phyloP scores from a whole-genome alignment of 164 flowering plant genomes.

The Aristolochia californica region DNA sequence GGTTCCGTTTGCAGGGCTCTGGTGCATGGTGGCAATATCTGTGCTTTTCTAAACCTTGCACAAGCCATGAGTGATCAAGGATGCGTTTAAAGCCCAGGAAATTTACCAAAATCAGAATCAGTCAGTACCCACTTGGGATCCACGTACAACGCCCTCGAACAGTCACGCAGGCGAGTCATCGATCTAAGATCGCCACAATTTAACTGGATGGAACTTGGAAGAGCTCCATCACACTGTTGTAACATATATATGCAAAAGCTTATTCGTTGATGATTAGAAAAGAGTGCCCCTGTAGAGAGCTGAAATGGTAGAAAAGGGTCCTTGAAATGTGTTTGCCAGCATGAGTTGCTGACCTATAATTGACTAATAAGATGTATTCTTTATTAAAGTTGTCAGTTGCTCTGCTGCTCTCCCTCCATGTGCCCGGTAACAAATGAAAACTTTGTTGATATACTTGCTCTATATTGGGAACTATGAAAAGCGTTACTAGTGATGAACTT shows the following conservation, averaged over 20 bases:
- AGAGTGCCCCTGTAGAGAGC: background rate
- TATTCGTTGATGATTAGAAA: conserved; percentile 1
- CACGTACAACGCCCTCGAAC: background rate
- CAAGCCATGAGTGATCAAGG: conserved; percentile 94
- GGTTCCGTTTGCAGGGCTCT: conserved; percentile 40
- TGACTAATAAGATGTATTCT: no score
- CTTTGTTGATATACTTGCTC: no score
- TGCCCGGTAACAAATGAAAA: no score
- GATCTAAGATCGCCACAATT: background rate
- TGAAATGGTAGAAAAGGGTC: no score
- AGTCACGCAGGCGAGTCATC: background rate
- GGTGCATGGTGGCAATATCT: conserved; percentile 70
- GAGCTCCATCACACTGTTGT: conserved; percentile 9
- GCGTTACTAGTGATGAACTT: no score
- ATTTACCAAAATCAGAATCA: background rate
- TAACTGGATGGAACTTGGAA: background rate
- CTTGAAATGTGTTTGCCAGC: no score
- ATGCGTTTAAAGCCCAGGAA: conserved; percentile 41
- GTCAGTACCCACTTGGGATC: background rate
- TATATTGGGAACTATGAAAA: no score
- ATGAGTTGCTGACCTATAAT: no score
- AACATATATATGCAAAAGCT: conserved; percentile 7
- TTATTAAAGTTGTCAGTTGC: no score
- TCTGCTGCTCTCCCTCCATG: no score
- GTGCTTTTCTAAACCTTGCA: conserved; percentile 71